Evolutionary conservation across 257 asterid species (phyloP).

Genomic region (Gentiana dahurica): DNA sequence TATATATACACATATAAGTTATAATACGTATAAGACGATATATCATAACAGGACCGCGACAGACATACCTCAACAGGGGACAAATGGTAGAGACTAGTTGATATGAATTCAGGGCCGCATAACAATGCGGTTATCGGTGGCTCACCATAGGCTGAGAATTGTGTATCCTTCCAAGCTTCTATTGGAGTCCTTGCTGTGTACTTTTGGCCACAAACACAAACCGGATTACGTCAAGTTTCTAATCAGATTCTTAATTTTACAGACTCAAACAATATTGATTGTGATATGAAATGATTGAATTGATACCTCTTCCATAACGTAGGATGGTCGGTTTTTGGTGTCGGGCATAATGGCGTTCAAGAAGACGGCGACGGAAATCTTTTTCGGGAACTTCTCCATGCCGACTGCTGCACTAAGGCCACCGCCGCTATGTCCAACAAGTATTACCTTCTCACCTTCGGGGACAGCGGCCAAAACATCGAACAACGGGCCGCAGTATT

Average conservation of each 20-base stretch:
- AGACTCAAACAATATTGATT: too few species aligned
- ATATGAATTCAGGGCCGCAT: conserved; percentile 47
- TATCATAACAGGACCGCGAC: too few species aligned
- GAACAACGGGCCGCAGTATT: conserved; percentile 26
- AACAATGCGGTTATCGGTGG: conserved; percentile 41
- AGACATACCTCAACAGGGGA: conserved; percentile 34
- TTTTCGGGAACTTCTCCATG: conserved; percentile 46
- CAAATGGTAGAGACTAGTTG: conserved; percentile 38
- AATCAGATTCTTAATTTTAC: too few species aligned
- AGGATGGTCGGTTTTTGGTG: conserved; percentile 35
- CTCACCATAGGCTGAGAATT: conserved; percentile 34
- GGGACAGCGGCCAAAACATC: conserved; percentile 36
- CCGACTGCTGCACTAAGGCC: conserved; percentile 40
- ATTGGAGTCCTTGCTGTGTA: conserved; percentile 36
- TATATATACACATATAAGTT: too few species aligned
- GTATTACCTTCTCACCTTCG: conserved; percentile 36
- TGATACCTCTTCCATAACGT: conserved; percentile 41
- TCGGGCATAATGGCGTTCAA: conserved; percentile 56
- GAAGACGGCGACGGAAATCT: conserved; percentile 36
- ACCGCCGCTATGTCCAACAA: conserved; percentile 50
- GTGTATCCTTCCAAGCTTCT: conserved; percentile 48
- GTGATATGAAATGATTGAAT: too few species aligned
- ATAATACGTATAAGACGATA: too few species aligned
- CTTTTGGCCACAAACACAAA: conserved; percentile 10
- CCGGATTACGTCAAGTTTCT: too few species aligned